Evolutionary conservation across 805 yeast genomes (phyloP), one percentile per base, ranked within the genome.

Genomic region (Kuraishia floccosa): DNA sequence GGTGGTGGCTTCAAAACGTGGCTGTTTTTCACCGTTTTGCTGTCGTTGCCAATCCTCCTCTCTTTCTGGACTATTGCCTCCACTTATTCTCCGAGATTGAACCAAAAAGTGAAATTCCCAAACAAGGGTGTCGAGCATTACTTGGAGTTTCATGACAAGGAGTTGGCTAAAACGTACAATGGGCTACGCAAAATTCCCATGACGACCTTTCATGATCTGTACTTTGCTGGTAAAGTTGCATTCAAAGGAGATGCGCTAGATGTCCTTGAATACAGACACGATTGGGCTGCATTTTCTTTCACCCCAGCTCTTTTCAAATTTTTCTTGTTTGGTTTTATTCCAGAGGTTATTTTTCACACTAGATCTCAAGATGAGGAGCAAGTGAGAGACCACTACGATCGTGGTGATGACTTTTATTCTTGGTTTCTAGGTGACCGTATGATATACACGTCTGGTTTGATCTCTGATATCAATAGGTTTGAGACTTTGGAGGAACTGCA

Each of bases 351-450:
- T 46, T 54, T 85, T 76, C 96, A 85, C 63, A 77, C 94, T 41
- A 75, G 84, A 52, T 80, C 93, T 14, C 96, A 85, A 63, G 96
- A 86, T 54, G 96, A 85, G 63, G 96, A 85, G 60, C 96, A 85
- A 60, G 96, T 85, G 35, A 76, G 94, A 58, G 95, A 81, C 49
- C 94, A 85, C 61, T 85, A 85, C 56, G 96, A 86, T 64, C 81
- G 96, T 46, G 95, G 96, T 56, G 95, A 85, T 52, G 95, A 86
- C 58, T 85, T 85, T 58, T 86, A 86, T 70, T 61, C 86, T 34
- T 85, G 93, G 93, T 85, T 85, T 65, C 64, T 85, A 44, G 96
- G 95, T 38, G 91, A 94, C 39, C 76, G 95, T 58, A 85, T 85
- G 95, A 68, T 86, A 53, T 86, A 85, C 63, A 86, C 96, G 23